Percentiles rank a stretch among this genome's conserved stretches.
Evolutionary conservation across 371 early-diverging fungal species (phyloP).

Genomic region (Chytridiales sp.): DNA sequence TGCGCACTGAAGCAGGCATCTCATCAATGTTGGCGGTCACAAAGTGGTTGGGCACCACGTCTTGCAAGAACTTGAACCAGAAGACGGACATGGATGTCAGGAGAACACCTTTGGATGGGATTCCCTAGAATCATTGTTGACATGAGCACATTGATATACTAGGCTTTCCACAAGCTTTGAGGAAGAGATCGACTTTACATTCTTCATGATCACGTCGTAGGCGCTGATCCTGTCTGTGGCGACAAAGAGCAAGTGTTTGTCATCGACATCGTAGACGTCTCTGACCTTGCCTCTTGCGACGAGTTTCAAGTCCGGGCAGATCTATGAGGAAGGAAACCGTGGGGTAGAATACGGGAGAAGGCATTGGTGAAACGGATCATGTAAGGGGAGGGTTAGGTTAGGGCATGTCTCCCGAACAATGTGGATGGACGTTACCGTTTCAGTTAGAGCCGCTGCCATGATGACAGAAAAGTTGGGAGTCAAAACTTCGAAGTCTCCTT

Average conservation of each 20-base stretch:
- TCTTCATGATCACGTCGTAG: slow-evolving; percentile 97
- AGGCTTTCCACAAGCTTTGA: too few relatives aligned
- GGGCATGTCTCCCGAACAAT: too few relatives aligned
- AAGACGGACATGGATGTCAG: slow-evolving; percentile 90
- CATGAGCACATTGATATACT: background rate
- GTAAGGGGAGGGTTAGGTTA: too few relatives aligned
- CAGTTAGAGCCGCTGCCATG: too few relatives aligned
- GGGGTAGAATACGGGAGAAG: too few relatives aligned
- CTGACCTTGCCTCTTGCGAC: slow-evolving; percentile 95
- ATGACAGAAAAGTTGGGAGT: too few relatives aligned
- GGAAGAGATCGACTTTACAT: slow-evolving; percentile 59
- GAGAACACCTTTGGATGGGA: slow-evolving; percentile 94
- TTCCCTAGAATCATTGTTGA: slow-evolving; percentile 58
- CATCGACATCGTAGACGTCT: slow-evolving; percentile 92
- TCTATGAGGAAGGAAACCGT: too few relatives aligned
- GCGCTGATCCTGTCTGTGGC: slow-evolving; percentile 97
- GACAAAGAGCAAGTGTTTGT: slow-evolving; percentile 84
- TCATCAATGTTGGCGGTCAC: slow-evolving; percentile 89
- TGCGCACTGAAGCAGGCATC: slow-evolving; percentile 85
- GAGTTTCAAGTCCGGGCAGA: slow-evolving; percentile 85
- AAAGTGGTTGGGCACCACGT: slow-evolving; percentile 87
- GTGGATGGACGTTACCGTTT: too few relatives aligned
- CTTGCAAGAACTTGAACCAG: slow-evolving; percentile 89
- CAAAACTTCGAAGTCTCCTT: too few relatives aligned
- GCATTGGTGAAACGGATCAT: too few relatives aligned